Conservation (phyloP, 768 basidiomycete species). For the Tylopilus vinaceipallidus region DNA sequence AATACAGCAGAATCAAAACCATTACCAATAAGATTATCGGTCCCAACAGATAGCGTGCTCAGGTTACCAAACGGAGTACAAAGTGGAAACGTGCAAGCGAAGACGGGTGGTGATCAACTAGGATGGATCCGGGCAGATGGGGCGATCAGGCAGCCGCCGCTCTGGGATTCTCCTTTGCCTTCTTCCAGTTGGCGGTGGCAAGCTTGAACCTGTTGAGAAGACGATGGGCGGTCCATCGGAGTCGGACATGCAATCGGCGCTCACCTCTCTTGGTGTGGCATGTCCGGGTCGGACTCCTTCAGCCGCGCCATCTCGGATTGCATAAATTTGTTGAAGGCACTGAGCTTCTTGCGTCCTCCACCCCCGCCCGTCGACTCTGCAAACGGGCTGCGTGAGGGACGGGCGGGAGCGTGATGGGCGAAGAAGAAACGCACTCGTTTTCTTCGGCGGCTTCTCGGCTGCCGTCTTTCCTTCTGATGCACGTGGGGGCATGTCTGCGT, state of each 20-base stretch:
- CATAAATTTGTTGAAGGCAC: constrained; percentile 79
- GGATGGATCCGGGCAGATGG: constrained; percentile 5
- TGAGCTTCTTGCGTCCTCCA: constrained; percentile 58
- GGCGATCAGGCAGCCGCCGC: constrained; percentile 24
- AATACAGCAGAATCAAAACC: constrained; percentile 22
- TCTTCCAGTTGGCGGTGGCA: constrained; percentile 78
- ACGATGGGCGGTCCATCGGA: neutral
- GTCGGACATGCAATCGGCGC: neutral
- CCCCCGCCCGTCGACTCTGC: constrained; percentile 51
- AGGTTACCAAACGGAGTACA: constrained; percentile 19
- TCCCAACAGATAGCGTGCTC: constrained; percentile 10
- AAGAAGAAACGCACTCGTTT: constrained; percentile 42
- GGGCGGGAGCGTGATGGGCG: constrained; percentile 12
- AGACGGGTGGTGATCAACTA: neutral
- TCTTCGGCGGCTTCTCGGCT: constrained; percentile 52
- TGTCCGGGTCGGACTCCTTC: constrained; percentile 71
- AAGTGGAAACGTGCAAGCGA: constrained; percentile 10
- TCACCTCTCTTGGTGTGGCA: constrained; percentile 73
- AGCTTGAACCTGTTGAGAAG: constrained; percentile 55
- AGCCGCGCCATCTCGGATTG: constrained; percentile 76
- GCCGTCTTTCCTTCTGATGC: constrained; percentile 37
- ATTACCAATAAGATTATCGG: constrained; percentile 35
- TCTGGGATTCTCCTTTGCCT: constrained; percentile 65
- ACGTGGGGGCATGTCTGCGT: constrained; percentile 42
- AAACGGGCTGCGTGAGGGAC: constrained; percentile 23